A percentile compares a stretch with the other conserved stretches of the same genome.
Evolutionary conservation across 768 basidiomycete species (phyloP).

Genomic region (Suillus tomentosus): DNA sequence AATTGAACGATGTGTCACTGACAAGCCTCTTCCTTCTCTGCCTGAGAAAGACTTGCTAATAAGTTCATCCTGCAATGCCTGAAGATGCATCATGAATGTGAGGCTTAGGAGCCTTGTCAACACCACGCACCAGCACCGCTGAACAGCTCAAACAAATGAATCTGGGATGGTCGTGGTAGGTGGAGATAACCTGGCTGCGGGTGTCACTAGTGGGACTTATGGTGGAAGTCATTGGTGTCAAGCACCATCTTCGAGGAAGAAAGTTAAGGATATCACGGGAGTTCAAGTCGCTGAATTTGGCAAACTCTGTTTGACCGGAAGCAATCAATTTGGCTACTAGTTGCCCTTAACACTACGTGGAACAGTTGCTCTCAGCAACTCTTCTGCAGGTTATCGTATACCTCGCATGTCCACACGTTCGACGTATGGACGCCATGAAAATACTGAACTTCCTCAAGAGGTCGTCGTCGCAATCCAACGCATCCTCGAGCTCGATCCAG

Average conservation of each 20-base stretch:
- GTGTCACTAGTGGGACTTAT: slow-evolving; percentile 42
- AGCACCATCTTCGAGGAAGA: not conserved
- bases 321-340: slow-evolving; percentile 1
- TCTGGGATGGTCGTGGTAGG: slow-evolving; percentile 65
- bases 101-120: slow-evolving; percentile 6
- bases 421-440: slow-evolving; percentile 11
- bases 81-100: slow-evolving; percentile 4
- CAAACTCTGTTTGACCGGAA: slow-evolving; percentile 3
- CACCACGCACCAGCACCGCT: slow-evolving; percentile 60
- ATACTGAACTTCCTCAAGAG: slow-evolving; percentile 64
- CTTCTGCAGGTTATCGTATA: slow-evolving; percentile 1
- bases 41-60: slow-evolving; percentile 87
- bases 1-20: slow-evolving; percentile 33
- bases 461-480: slow-evolving; percentile 71
- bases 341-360: not conserved
- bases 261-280: not conserved
- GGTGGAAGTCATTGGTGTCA: not conserved
- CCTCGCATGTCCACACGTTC: slow-evolving; percentile 6
- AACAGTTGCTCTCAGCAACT: slow-evolving; percentile 2
- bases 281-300: slow-evolving; percentile 10
- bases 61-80: slow-evolving; percentile 83
- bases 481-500: slow-evolving; percentile 56
- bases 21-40: slow-evolving; percentile 81
- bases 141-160: slow-evolving; percentile 72
- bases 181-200: slow-evolving; percentile 57